Evolutionary conservation across 2,329 filamentous ascomycete species (phyloP), one percentile per base, ranked within the genome.

Genomic region (Rhynchosporium secalis): DNA sequence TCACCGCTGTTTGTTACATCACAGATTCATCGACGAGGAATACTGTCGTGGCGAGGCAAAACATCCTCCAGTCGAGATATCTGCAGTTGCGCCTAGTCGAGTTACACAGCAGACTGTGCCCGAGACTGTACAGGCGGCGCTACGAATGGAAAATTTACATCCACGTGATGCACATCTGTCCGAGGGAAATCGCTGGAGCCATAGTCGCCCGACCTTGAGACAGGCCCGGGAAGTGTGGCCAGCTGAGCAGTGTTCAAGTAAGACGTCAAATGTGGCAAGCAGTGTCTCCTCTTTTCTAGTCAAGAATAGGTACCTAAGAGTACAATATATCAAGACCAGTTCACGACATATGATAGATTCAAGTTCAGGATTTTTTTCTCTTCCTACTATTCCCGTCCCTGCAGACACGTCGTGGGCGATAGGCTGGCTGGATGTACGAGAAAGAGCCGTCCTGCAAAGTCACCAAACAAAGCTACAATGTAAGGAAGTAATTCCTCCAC

Each of bases 1-100:
- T 70, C 69, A 71, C 69, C 69, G 69, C 69, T 67, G 66, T 70
- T 69, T 70, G 46, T 58, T 33, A 45, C 28, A 29, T 49, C 1
- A 60, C 47, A 54, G 46, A 48, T 68, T 65, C 68, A 69, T 68
- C 68, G 62, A 60, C 62, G 59, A 61, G 59, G 62, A 59, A 63
- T 54, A 61, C 51, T 58, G 54, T 64, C 46, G 58, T 60, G 56
- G 51, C 59, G 28, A 64, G 55, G 55, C 58, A 52, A 40, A 40
- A 60, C 26, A 56, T 48, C 38, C 54, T 62, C 58, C 56, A 43
- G 51, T 56, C 59, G 51, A 54, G 47, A 49, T 57, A 60, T 46
- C 41, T 41, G 56, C 49, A 60, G 54, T 56, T 47, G 51, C 38
- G 57, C 64, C 62, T 65, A 63, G 46, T 64, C 45, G 57, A 38